These are phyloP conservation scores for Diaporthe sp. DNA, from an alignment of 2,329 filamentous ascomycete species.

Conservation along the genomic window DNA sequence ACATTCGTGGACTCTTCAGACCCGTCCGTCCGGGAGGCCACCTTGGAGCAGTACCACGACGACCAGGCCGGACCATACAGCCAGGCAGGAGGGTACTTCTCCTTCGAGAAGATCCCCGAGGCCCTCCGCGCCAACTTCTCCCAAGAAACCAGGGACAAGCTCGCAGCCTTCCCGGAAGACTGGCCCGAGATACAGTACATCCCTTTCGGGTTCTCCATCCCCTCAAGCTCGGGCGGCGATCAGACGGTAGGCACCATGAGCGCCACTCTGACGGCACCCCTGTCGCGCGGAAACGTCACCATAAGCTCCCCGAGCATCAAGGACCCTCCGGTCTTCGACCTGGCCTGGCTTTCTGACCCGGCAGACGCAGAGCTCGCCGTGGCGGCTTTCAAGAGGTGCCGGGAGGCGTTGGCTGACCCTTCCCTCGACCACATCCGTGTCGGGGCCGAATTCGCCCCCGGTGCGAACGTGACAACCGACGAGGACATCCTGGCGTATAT, in stretches of 20 bases:
- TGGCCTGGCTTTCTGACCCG: conserved; percentile 55
- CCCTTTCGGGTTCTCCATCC: background rate
- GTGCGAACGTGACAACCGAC: conserved; percentile 46
- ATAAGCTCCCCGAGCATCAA: conserved; percentile 50
- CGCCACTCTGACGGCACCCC: conserved; percentile 52
- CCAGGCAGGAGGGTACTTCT: conserved; percentile 34
- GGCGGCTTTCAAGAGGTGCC: conserved; percentile 54
- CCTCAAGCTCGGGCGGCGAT: background rate
- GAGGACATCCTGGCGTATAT: conserved; percentile 45
- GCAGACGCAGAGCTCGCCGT: conserved; percentile 58
- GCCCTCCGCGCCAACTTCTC: conserved; percentile 11
- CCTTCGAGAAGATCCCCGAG: conserved; percentile 37
- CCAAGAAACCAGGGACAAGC: background rate
- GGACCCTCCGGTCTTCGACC: conserved; percentile 56
- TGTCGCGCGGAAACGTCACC: conserved; percentile 57
- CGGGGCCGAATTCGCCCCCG: conserved; percentile 53
- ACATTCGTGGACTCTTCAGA: background rate
- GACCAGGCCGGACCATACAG: conserved; percentile 3
- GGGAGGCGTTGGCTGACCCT: conserved; percentile 49
- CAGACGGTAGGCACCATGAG: conserved; percentile 9
- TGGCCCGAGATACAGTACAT: conserved; percentile 20
- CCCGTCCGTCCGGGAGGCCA: background rate
- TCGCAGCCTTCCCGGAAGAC: background rate
- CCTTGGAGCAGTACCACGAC: background rate
- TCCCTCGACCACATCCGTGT: conserved; percentile 40